Evolutionary conservation across 768 basidiomycete species (phyloP).

Genomic region (Pisolithus albus): DNA sequence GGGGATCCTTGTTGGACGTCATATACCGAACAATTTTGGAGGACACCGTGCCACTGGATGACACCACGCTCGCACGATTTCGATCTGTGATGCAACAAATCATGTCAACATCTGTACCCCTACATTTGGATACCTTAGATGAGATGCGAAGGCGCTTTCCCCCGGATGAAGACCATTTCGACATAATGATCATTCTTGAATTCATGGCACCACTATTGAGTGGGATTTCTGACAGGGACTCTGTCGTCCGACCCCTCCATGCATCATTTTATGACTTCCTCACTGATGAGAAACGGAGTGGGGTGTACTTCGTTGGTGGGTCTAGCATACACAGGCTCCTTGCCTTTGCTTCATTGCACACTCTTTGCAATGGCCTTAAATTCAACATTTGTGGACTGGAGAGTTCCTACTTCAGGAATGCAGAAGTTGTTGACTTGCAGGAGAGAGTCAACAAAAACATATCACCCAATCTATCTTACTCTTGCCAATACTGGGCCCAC

Average conservation of each 20-base stretch:
- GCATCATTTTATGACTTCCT: slow-evolving; percentile 25
- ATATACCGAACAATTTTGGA: background rate
- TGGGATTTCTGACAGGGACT: background rate
- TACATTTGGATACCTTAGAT: background rate
- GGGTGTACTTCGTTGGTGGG: background rate
- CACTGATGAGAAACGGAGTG: slow-evolving; percentile 5
- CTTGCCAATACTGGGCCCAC: too few species aligned
- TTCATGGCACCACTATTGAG: slow-evolving; percentile 5
- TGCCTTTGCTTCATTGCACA: too few species aligned
- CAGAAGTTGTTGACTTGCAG: too few species aligned
- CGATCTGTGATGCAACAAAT: slow-evolving; percentile 1
- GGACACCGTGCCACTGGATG: background rate
- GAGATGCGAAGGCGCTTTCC: background rate
- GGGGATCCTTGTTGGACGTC: background rate
- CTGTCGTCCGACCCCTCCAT: slow-evolving; percentile 17
- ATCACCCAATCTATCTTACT: too few species aligned
- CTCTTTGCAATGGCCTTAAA: too few species aligned
- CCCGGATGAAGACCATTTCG: background rate
- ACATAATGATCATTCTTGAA: background rate
- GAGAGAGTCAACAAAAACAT: too few species aligned
- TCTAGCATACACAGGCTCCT: too few species aligned
- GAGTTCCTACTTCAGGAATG: too few species aligned
- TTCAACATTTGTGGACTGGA: too few species aligned
- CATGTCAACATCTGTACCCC: background rate
- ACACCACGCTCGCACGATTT: background rate